Evolutionary conservation across 306 rosid genomes (phyloP), one percentile per base, ranked within the genome.

Genomic region (Vigna reflexopilosa): DNA sequence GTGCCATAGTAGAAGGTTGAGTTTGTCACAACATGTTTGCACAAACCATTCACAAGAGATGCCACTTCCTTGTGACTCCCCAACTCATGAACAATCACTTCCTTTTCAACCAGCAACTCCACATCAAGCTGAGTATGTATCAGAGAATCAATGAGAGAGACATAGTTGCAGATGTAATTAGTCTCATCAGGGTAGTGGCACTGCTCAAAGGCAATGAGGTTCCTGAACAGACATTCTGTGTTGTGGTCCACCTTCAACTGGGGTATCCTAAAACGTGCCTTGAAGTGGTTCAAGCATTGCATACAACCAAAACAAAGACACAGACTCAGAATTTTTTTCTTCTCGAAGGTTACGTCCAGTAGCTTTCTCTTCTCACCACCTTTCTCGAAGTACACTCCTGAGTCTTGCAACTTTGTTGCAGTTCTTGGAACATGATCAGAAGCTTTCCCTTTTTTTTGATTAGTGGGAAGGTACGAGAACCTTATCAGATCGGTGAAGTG

Each of bases 131-230:
- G 22, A 0, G 83, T 87, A 80, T 89, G 76, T 2, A 87, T 88
- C 0, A 86, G 88, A 8, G 85, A 71, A 22, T 86, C 87, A 32
- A 91, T 26, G 0, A 89, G 81, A 12, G 71, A 63, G 2, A 86
- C 77, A 32, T 91, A 85, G 30, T 81, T 86, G 77, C 86, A 87
- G 13, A 91, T 70, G 12, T 83, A 82, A 20, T 20, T 20, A 34
- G 89, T 67, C 0, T 75, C 2, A 0, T 65, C 16, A 0, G 88
- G 87, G 26, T 88, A 86, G 50, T 84, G 78, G 51, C 91, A 86
- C 54, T 83, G 92, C 79, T 88, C 92, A 14, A 90, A 50, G 1
- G 94, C 90, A 58, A 88, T 85, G 0, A 90, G 77, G 55, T 90
- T 90, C 67, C 93, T 49, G 0, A 87, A 28, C 6, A 87, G 17